Percentiles rank a stretch among this genome's conserved stretches.
Conservation (phyloP, 2,329 filamentous ascomycete species). For the Aspergillus sp. region DNA sequence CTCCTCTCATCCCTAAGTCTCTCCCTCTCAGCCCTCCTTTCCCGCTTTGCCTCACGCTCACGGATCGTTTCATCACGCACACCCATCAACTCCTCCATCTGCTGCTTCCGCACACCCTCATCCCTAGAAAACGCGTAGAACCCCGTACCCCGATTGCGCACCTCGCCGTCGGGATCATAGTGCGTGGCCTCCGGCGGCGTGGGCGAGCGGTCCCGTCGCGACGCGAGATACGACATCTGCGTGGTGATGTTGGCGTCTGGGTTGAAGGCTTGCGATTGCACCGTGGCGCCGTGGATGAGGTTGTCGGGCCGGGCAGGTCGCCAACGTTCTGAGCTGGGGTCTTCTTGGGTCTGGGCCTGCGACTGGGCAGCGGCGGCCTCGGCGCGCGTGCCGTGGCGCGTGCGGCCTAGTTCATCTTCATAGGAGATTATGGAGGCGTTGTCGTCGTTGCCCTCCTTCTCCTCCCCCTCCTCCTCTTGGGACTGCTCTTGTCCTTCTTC, state of each 20-base stretch:
- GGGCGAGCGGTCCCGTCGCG: conserved; percentile 66
- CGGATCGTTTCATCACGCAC: conserved; percentile 62
- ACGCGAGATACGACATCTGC: conserved; percentile 70
- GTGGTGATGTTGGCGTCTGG: conserved; percentile 56
- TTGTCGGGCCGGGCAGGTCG: conserved; percentile 52
- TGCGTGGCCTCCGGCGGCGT: conserved; percentile 75
- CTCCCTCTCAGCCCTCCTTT: conserved; percentile 51
- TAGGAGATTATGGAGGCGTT: conserved; percentile 68
- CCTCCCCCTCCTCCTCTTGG: conserved; percentile 25
- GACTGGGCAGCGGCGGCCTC: conserved; percentile 56
- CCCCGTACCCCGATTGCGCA: conserved; percentile 77
- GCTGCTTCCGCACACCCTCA: conserved; percentile 54
- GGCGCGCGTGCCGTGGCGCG: conserved; percentile 61
- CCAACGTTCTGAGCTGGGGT: conserved; percentile 20
- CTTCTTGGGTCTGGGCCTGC: conserved; percentile 34
- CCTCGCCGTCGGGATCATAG: conserved; percentile 77
- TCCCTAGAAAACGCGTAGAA: conserved; percentile 86
- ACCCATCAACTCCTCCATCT: conserved; percentile 67
- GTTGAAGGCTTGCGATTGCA: conserved; percentile 77
- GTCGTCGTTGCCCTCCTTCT: conserved; percentile 31
- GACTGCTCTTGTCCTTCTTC: conserved; percentile 35
- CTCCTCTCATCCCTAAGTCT: conserved; percentile 54
- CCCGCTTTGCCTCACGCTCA: conserved; percentile 49
- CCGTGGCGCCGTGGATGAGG: conserved; percentile 75
- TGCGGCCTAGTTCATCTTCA: conserved; percentile 86